A percentile compares a stretch with the other conserved stretches of the same genome.
Evolutionary conservation across 2,329 filamentous ascomycete species (phyloP).

Genomic region (Venturia nashicola): DNA sequence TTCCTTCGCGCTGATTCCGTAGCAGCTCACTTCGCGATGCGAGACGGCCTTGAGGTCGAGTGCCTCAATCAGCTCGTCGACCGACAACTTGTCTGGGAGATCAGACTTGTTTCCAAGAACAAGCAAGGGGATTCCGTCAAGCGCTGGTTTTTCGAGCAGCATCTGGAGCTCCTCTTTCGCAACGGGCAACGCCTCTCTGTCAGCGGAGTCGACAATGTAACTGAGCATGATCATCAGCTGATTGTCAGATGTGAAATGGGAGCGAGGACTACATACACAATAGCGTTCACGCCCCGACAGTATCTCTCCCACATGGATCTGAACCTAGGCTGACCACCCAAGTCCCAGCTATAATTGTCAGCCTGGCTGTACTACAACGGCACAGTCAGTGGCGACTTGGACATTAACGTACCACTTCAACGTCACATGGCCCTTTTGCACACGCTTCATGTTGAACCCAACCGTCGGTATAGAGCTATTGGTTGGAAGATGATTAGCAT

Average conservation of each 20-base stretch:
- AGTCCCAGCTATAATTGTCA: slow-evolving; percentile 59
- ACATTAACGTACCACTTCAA: slow-evolving; percentile 63
- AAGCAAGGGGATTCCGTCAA: slow-evolving; percentile 82
- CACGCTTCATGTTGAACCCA: slow-evolving; percentile 97
- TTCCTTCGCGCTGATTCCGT: slow-evolving; percentile 96
- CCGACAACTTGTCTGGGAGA: slow-evolving; percentile 75
- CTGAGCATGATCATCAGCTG: slow-evolving; percentile 24
- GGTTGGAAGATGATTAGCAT: not conserved
- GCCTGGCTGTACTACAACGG: not conserved
- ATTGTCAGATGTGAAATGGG: not conserved
- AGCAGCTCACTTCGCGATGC: slow-evolving; percentile 92
- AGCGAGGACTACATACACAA: slow-evolving; percentile 49
- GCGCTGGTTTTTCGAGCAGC: slow-evolving; percentile 69
- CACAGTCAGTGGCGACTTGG: not conserved
- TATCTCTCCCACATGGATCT: slow-evolving; percentile 99
- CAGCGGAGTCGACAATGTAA: slow-evolving; percentile 95
- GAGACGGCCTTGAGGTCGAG: slow-evolving; percentile 82
- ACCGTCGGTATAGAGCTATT: slow-evolving; percentile 92
- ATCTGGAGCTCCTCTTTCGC: slow-evolving; percentile 88
- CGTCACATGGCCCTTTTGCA: slow-evolving; percentile 95
- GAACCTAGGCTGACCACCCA: slow-evolving; percentile 92
- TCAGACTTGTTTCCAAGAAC: slow-evolving; percentile 98
- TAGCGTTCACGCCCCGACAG: slow-evolving; percentile 92
- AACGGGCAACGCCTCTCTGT: slow-evolving; percentile 64
- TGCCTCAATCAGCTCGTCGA: slow-evolving; percentile 90